Evolutionary conservation across 1,284 basidiomycete genomes (phyloP), one percentile per base, ranked within the genome.

Genomic region (Boletus nobilissimus): DNA sequence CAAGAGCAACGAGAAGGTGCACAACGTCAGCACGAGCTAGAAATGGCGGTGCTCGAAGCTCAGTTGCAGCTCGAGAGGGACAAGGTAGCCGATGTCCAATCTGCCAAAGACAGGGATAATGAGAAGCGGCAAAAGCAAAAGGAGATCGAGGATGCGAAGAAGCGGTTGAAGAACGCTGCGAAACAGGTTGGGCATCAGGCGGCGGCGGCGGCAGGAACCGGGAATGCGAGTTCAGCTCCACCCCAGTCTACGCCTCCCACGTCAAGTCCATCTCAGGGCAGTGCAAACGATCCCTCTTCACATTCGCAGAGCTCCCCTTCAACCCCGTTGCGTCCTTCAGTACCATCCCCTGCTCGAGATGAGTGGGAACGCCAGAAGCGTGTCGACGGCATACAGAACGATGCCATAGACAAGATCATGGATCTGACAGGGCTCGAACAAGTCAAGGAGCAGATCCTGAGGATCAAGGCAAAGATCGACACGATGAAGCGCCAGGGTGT

Each of bases 361-460:
- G 87, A 89, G 71, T 92, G 91, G 91, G 80, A 88, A 69, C 84
- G 88, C 43, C 88, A 88, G 81, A 92, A 92, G 80, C 77, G 79
- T 2, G 57, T 89, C 1, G 87, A 90, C 34, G 90, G 91, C 22
- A 86, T 85, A 16, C 83, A 80, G 34, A 90, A 90, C 72, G 77
- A 81, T 19, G 84, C 88, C 3, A 88, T 92, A 34, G 91, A 92
- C 72, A 81, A 82, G 5, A 87, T 92, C 76, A 92, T 92, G 91
- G 86, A 84, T n/a, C 87, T 92, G 87, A 90, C 87, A 16, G 91
- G 91, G 0, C 85, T 92, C 10, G 91, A 92, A 79, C 85, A 87
- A 1, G 91, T 92, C 65, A 92, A 92, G 81, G 74, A 76, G 16
- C 86, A 91, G 74, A 85, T 92, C 13, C 86, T 92, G 26, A 76